Evolutionary conservation across 306 rosid species (phyloP).

Genomic region (Luffa aegyptiaca): DNA sequence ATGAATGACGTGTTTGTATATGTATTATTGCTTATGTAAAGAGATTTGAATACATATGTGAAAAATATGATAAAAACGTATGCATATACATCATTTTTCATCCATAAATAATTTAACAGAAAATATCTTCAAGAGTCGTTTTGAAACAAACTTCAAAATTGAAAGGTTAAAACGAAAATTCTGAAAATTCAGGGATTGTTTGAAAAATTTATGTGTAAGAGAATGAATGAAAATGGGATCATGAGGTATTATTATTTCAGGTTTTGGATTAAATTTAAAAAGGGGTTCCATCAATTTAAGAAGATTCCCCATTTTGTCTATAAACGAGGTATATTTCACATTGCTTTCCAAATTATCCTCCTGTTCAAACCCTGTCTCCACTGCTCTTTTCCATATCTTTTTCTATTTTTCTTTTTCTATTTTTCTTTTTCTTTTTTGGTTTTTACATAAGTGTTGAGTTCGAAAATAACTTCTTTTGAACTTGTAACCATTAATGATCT

Average conservation of each 20-base stretch:
- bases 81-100: no score
- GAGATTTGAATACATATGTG: no score
- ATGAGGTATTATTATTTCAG: neutral
- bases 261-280: neutral
- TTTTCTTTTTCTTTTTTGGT: neutral
- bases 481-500: neutral
- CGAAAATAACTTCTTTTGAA: neutral
- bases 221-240: no score
- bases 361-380: neutral
- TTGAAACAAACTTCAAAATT: no score
- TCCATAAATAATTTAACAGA: no score
- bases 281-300: neutral
- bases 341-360: constrained; percentile 1
- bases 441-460: neutral
- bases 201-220: no score
- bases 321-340: constrained; percentile 9
- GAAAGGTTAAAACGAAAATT: no score
- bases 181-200: no score
- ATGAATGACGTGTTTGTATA: no score
- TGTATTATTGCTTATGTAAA: no score
- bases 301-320: constrained; percentile 10
- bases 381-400: neutral
- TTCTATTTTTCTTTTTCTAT: neutral
- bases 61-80: no score
- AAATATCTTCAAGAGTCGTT: no score